These are phyloP conservation scores for Pelagomonas calceolata DNA, from an alignment of 108 stramenopile genomes.

Conservation along the genomic window DNA sequence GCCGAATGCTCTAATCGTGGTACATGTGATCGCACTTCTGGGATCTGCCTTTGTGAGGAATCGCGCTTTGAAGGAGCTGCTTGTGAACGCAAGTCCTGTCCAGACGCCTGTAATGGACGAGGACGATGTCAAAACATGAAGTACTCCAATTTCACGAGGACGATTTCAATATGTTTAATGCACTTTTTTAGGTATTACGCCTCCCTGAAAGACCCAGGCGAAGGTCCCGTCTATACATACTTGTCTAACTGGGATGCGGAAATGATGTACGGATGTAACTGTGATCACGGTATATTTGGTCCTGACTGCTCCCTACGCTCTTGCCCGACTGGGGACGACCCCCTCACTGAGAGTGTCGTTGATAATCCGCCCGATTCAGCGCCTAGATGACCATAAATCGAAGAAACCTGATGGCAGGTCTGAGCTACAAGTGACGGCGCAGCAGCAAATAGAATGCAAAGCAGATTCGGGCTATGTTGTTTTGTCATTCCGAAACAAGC, in stretches of 20 bases:
- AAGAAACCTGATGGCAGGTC: no score
- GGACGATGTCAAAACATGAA: slow-evolving; percentile 53
- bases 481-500: no score
- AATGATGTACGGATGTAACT: slow-evolving; percentile 58
- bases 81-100: slow-evolving; percentile 48
- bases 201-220: slow-evolving; percentile 39
- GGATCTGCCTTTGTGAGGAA: slow-evolving; percentile 38
- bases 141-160: no score
- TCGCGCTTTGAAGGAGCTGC: slow-evolving; percentile 48
- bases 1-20: slow-evolving; percentile 60
- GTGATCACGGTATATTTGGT: slow-evolving; percentile 53
- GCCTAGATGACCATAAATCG: no score
- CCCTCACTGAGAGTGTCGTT: slow-evolving; percentile 33
- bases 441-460: no score
- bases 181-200: no score
- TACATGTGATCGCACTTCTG: slow-evolving; percentile 39
- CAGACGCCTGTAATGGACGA: slow-evolving; percentile 39
- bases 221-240: slow-evolving; percentile 30
- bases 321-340: slow-evolving; percentile 63
- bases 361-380: neutral
- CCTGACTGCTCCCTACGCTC: slow-evolving; percentile 46
- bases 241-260: slow-evolving; percentile 52
- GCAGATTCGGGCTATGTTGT: no score
- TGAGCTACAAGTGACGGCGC: no score
- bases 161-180: no score